Percentiles rank a stretch among this genome's conserved stretches.
Evolutionary conservation across 2,329 filamentous ascomycete species (phyloP).

Genomic region (Arthrobotrys sinensis): DNA sequence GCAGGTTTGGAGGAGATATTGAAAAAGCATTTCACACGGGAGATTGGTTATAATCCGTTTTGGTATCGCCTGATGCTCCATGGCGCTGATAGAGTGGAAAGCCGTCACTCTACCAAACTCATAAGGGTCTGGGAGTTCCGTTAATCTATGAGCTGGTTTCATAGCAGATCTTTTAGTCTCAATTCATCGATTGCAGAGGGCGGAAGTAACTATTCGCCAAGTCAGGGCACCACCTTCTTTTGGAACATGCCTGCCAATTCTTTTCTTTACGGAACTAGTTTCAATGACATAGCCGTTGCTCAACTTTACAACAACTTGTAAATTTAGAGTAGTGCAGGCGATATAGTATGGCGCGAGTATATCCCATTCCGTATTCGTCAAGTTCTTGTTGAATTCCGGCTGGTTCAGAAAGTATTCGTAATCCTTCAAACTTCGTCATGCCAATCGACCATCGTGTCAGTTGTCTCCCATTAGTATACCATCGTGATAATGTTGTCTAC

Average conservation of each 20-base stretch:
- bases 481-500: neutral
- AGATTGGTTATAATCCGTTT: neutral
- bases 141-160: neutral
- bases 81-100: neutral
- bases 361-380: constrained; percentile 24
- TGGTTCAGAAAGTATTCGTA: constrained; percentile 13
- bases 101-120: constrained; percentile 1
- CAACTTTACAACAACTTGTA: constrained; percentile 7
- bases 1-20: neutral
- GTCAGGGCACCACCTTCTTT: constrained; percentile 9
- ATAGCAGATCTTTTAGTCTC: neutral
- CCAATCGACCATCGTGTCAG: neutral
- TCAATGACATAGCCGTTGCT: constrained; percentile 14
- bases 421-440: constrained; percentile 2
- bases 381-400: constrained; percentile 24
- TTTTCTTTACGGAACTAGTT: constrained; percentile 15
- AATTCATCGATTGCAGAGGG: neutral
- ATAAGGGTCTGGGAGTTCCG: neutral
- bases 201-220: neutral
- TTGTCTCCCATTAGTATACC: neutral
- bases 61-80: neutral
- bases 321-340: constrained; percentile 5
- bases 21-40: neutral
- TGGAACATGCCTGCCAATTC: neutral
- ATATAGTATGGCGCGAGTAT: constrained; percentile 26